Conservation (phyloP, 148 eudicot genomes). For the Cornus florida region DNA sequence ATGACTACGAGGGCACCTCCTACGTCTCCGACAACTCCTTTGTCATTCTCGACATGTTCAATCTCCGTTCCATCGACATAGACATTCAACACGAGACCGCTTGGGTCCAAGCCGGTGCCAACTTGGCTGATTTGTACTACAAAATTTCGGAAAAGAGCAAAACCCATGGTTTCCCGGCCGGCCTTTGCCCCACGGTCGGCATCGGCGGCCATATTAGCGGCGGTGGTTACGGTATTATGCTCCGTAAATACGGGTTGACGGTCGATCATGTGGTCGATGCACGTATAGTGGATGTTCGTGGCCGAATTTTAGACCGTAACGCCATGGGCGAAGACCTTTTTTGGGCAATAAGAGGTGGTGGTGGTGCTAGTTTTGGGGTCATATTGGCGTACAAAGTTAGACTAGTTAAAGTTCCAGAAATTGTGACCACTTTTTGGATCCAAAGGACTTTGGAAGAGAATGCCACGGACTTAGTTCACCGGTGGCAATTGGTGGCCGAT, state of each 20-base stretch:
- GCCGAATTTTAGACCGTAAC: slow-evolving; percentile 23
- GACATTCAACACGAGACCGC: slow-evolving; percentile 4
- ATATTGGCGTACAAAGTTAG: slow-evolving; percentile 24
- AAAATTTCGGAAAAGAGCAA: slow-evolving; percentile 14
- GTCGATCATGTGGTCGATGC: slow-evolving; percentile 41
- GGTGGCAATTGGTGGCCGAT: neutral
- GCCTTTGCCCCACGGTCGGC: slow-evolving; percentile 25
- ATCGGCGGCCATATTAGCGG: slow-evolving; percentile 43
- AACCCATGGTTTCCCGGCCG: slow-evolving; percentile 21
- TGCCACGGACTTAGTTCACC: neutral
- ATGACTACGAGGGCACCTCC: slow-evolving; percentile 26
- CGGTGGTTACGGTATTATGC: slow-evolving; percentile 33
- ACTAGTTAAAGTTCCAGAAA: slow-evolving; percentile 1
- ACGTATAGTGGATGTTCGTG: slow-evolving; percentile 24
- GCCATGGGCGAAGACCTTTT: slow-evolving; percentile 46
- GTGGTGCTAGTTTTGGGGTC: slow-evolving; percentile 42
- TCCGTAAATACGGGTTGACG: slow-evolving; percentile 32
- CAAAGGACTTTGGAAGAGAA: slow-evolving; percentile 1
- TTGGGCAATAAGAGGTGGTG: slow-evolving; percentile 46
- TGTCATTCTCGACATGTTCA: slow-evolving; percentile 30
- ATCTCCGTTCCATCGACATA: slow-evolving; percentile 13
- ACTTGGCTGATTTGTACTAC: slow-evolving; percentile 26
- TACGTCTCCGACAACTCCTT: slow-evolving; percentile 18
- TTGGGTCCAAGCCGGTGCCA: slow-evolving; percentile 27
- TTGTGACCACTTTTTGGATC: slow-evolving; percentile 1